These are phyloP conservation scores for Daldinia sp. DNA, from an alignment of 2,329 filamentous ascomycete genomes.

Conservation along the genomic window DNA sequence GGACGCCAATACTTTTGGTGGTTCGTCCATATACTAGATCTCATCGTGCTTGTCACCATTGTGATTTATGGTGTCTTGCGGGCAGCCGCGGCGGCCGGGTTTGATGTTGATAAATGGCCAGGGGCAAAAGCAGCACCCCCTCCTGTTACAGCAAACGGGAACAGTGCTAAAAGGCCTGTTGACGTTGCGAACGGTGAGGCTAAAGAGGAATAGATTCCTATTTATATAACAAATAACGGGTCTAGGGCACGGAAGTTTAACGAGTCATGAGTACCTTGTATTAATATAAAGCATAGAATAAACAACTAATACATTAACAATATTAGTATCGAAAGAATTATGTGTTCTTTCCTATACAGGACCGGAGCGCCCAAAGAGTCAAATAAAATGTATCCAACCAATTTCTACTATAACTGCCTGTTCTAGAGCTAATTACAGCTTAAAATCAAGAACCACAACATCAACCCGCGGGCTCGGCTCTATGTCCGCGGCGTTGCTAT, in stretches of 20 bases:
- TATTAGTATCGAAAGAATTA: slow-evolving; percentile 7
- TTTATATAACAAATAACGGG: slow-evolving; percentile 20
- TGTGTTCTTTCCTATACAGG: background rate
- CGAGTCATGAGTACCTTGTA: slow-evolving; percentile 36
- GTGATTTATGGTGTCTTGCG: slow-evolving; percentile 47
- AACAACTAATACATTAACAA: slow-evolving; percentile 20
- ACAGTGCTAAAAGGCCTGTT: slow-evolving; percentile 9
- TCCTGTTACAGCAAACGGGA: background rate
- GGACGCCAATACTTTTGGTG: slow-evolving; percentile 96
- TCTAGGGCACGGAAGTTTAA: slow-evolving; percentile 23
- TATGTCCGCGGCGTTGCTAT: slow-evolving; percentile 17
- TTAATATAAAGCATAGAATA: slow-evolving; percentile 33
- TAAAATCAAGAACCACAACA: slow-evolving; percentile 56
- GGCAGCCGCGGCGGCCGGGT: slow-evolving; percentile 36
- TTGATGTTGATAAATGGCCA: slow-evolving; percentile 42
- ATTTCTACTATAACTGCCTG: background rate
- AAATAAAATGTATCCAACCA: background rate
- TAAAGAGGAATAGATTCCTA: slow-evolving; percentile 38
- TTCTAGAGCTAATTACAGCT: slow-evolving; percentile 37
- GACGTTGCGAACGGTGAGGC: slow-evolving; percentile 33
- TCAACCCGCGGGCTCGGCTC: slow-evolving; percentile 37
- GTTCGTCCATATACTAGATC: slow-evolving; percentile 81
- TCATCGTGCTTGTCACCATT: slow-evolving; percentile 58
- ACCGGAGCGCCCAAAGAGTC: background rate
- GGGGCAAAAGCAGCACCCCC: slow-evolving; percentile 14